These are phyloP conservation scores for Eucalyptus pauciflora DNA, from an alignment of 345 rosid species.

Conservation along the genomic window DNA sequence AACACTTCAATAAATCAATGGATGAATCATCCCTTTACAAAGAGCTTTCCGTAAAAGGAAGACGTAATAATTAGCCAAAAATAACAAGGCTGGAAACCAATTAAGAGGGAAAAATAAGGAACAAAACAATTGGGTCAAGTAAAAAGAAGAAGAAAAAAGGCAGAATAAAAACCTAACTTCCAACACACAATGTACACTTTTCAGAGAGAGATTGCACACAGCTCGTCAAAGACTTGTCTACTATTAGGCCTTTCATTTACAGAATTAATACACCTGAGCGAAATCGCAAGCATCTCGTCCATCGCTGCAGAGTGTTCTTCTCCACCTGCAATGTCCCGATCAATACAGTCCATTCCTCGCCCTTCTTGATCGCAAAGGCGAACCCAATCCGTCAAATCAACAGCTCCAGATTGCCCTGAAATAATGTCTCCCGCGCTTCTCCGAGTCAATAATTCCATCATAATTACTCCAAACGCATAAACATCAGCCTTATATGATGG, in stretches of 20 bases:
- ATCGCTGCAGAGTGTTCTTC: slow-evolving; percentile 75
- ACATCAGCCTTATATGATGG: slow-evolving; percentile 78
- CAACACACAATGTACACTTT: slow-evolving; percentile 15
- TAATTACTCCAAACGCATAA: slow-evolving; percentile 77
- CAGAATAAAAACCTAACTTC: slow-evolving; percentile 16
- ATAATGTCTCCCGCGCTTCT: slow-evolving; percentile 91
- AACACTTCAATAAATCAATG: slow-evolving; percentile 9
- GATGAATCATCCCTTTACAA: slow-evolving; percentile 9
- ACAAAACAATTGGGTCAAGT: neutral
- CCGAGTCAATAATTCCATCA: slow-evolving; percentile 85
- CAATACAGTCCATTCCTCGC: slow-evolving; percentile 80
- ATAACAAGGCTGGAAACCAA: slow-evolving; percentile 38
- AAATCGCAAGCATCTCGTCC: slow-evolving; percentile 77
- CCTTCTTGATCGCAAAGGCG: slow-evolving; percentile 80
- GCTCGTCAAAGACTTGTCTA: slow-evolving; percentile 71
- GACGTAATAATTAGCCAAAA: slow-evolving; percentile 6
- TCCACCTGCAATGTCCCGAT: slow-evolving; percentile 75
- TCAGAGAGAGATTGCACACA: slow-evolving; percentile 26
- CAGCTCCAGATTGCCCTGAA: slow-evolving; percentile 91
- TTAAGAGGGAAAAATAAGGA: neutral
- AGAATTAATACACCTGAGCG: slow-evolving; percentile 75
- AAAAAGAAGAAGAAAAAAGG: neutral
- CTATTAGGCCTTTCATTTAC: slow-evolving; percentile 91
- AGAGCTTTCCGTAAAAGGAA: neutral
- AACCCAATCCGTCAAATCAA: slow-evolving; percentile 89